Percentiles rank a stretch among this genome's conserved stretches.
These are phyloP conservation scores for Thymus mandschuricus DNA, from an alignment of 257 asterid genomes.

Conservation along the genomic window DNA sequence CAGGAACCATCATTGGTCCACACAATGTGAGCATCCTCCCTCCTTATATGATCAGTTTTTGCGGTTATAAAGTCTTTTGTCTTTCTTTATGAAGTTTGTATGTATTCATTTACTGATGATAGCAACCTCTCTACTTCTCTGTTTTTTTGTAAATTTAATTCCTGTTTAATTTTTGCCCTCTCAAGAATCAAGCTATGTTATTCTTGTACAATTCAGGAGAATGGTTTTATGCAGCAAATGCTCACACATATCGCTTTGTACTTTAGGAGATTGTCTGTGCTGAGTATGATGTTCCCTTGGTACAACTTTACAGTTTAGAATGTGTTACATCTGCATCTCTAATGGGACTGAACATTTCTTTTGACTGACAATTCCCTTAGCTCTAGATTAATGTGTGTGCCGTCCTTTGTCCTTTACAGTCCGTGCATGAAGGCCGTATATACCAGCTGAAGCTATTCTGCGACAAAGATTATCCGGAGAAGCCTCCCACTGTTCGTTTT, in stretches of 20 bases:
- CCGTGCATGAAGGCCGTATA: conserved; percentile 90
- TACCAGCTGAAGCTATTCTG: conserved; percentile 88
- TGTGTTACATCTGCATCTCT: not conserved
- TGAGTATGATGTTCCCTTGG: not conserved
- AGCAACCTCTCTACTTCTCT: too few relatives aligned
- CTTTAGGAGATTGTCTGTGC: not conserved
- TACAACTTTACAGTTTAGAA: conserved; percentile 3
- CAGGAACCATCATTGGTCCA: too few relatives aligned
- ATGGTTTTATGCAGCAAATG: not conserved
- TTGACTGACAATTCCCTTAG: not conserved
- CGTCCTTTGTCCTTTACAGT: conserved; percentile 44
- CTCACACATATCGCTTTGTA: not conserved
- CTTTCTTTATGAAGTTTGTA: not conserved
- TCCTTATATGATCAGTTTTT: not conserved
- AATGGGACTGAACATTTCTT: not conserved
- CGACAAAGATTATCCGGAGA: conserved; percentile 94
- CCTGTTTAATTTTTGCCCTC: too few relatives aligned
- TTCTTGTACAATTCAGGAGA: not conserved
- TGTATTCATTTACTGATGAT: too few relatives aligned
- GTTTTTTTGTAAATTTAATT: too few relatives aligned
- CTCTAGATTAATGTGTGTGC: not conserved
- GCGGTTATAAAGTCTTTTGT: too few relatives aligned
- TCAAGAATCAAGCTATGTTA: too few relatives aligned
- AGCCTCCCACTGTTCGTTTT: conserved; percentile 89
- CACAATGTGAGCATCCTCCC: conserved; percentile 45